A percentile compares a stretch with the other conserved stretches of the same genome.
phyloP scores from a whole-genome alignment of 169 alveolate genomes.

The Eimeria acervulina region DNA sequence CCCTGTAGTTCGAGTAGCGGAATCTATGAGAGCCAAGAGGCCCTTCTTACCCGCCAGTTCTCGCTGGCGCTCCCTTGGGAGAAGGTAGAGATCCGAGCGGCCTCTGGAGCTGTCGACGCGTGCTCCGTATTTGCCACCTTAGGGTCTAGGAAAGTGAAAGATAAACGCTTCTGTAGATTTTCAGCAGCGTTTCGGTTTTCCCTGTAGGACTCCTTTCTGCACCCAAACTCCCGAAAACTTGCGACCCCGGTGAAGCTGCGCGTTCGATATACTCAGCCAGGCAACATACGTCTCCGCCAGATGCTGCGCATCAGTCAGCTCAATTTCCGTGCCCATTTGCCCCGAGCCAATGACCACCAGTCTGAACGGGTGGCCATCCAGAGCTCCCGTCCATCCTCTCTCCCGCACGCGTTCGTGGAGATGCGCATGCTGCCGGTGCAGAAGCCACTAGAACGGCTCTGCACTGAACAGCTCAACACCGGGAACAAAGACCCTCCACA shows the following conservation, averaged over 20 bases:
- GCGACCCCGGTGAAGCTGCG: conserved; percentile 84
- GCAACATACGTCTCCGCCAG: conserved; percentile 85
- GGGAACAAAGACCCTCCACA: neutral
- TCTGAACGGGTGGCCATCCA: neutral
- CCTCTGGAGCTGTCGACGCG: conserved; percentile 62
- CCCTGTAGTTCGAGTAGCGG: conserved; percentile 84
- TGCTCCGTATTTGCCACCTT: neutral
- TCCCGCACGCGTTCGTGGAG: neutral
- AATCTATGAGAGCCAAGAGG: conserved; percentile 86
- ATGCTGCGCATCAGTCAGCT: conserved; percentile 90
- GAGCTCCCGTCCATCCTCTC: neutral
- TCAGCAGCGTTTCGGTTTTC: conserved; percentile 86
- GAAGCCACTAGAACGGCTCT: neutral
- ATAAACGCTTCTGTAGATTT: neutral
- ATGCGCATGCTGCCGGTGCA: neutral
- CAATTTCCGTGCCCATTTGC: conserved; percentile 96
- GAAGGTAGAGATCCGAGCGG: conserved; percentile 86
- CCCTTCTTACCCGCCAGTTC: conserved; percentile 86
- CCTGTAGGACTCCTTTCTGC: conserved; percentile 88
- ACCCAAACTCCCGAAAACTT: conserved; percentile 89
- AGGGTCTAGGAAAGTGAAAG: conserved; percentile 20
- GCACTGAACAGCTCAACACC: neutral
- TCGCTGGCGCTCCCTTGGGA: conserved; percentile 91
- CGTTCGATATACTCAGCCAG: conserved; percentile 87
- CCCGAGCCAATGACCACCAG: conserved; percentile 94